Evolutionary conservation across 1,284 basidiomycete genomes (phyloP), one percentile per base, ranked within the genome.

Genomic region (Athelia psychrophila): DNA sequence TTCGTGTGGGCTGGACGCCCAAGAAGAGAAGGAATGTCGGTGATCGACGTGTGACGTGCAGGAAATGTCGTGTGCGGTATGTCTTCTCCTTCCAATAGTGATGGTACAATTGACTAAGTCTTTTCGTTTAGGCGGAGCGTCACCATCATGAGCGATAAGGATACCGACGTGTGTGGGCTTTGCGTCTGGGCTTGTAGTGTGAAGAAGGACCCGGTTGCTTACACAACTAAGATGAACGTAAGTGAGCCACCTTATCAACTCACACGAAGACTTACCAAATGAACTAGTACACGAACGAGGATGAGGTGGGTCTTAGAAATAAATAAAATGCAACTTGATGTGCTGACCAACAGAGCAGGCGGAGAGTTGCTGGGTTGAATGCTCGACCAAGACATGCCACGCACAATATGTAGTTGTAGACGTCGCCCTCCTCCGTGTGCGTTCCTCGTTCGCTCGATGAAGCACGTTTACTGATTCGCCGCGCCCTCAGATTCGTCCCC

Each of bases 1-100:
- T 57, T 1, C 3, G 25, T 3, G 42, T 59, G 16, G 60, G 60
- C 1, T 64, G 61, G 61, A 63, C 58, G 2, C 60, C 62, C n/a
- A 27, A 51, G 15, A 64, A 64, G 51, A 57, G 58, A 25, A 51
- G 61, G 6, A 58, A 57, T n/a, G 55, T 59, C 8, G 62, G 62
- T 12, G 62, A 63, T 45, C 36, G 48, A 15, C 58, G 59, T 48
- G 52, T 59, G 4, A 49, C 53, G 22, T 64, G 62, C 50, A 49
- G 20, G 45, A 48, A 38, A 44, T 64, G 62, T 49, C 44, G 32
- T 22, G 51, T 59, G 20, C 38, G 48, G 59, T 61, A 35, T 16
- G 38, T 42, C n/a, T 22, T 42, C 38, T 20, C n/a, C 44, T 18
- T 16, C 3, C 16, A n/a, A 25, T n/a, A n/a, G n/a, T n/a, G n/a